Percentiles rank a stretch among this genome's conserved stretches.
Conservation (phyloP, 2,329 filamentous ascomycete species). For the Davidsoniella eucalypti region DNA sequence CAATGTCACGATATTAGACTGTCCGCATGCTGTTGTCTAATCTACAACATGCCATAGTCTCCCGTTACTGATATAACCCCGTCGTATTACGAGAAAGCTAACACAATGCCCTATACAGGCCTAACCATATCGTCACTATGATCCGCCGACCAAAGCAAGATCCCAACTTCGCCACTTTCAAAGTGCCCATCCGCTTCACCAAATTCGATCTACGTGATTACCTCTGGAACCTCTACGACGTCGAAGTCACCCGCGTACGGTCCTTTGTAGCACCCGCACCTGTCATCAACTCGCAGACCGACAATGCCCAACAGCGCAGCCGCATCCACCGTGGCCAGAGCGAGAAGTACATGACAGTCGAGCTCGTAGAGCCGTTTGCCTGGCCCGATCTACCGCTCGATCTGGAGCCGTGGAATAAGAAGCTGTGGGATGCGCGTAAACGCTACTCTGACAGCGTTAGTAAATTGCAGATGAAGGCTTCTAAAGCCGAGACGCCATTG, state of each 20-base stretch:
- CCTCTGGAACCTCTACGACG: slow-evolving; percentile 69
- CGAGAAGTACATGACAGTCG: slow-evolving; percentile 87
- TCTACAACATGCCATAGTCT: background rate
- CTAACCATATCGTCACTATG: slow-evolving; percentile 65
- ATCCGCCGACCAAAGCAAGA: slow-evolving; percentile 55
- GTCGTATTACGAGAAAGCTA: background rate
- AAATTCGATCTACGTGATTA: slow-evolving; percentile 96
- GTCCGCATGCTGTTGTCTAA: background rate
- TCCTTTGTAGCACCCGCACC: slow-evolving; percentile 36
- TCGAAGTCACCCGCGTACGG: slow-evolving; percentile 56
- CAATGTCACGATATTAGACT: background rate
- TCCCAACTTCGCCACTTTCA: slow-evolving; percentile 73
- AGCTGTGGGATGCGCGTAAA: slow-evolving; percentile 37
- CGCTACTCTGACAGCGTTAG: slow-evolving; percentile 25
- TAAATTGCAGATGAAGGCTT: slow-evolving; percentile 16
- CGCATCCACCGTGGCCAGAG: slow-evolving; percentile 44
- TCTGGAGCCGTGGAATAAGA: slow-evolving; percentile 46
- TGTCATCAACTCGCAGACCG: slow-evolving; percentile 26
- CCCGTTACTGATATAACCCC: background rate
- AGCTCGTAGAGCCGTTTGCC: slow-evolving; percentile 73
- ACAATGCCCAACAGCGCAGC: slow-evolving; percentile 26
- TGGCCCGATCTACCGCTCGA: slow-evolving; percentile 60
- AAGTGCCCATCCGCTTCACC: slow-evolving; percentile 80
- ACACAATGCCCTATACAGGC: slow-evolving; percentile 32
- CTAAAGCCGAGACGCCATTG: slow-evolving; percentile 3